phyloP scores from a whole-genome alignment of 805 yeast species.

The Ogataea minuta region DNA sequence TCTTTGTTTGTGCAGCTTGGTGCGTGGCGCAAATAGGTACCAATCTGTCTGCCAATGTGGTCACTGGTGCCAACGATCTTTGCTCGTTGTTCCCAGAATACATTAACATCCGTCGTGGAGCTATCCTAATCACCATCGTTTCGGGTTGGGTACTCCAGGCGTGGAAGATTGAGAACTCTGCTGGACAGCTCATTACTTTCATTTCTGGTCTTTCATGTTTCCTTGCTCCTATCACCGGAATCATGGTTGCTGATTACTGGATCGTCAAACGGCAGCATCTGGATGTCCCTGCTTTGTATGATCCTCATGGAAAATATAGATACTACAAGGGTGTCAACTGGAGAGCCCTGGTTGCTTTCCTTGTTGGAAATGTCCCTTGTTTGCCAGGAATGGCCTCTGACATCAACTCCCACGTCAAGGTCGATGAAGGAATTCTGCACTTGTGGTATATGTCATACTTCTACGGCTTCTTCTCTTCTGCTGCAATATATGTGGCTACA shows the following conservation, averaged over 20 bases:
- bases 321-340: slow-evolving; percentile 44
- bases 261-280: slow-evolving; percentile 37
- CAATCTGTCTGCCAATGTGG: slow-evolving; percentile 55
- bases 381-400: slow-evolving; percentile 38
- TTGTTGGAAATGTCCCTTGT: slow-evolving; percentile 38
- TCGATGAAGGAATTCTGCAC: slow-evolving; percentile 26
- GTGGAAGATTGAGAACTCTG: slow-evolving; percentile 39
- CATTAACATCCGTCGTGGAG: slow-evolving; percentile 59
- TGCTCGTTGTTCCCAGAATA: slow-evolving; percentile 56
- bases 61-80: slow-evolving; percentile 58
- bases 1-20: slow-evolving; percentile 23
- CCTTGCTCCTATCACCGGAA: slow-evolving; percentile 39
- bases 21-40: slow-evolving; percentile 38
- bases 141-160: slow-evolving; percentile 41
- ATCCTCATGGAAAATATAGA: slow-evolving; percentile 37
- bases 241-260: slow-evolving; percentile 39
- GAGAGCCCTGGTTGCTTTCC: slow-evolving; percentile 41
- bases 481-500: slow-evolving; percentile 25
- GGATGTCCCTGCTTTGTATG: slow-evolving; percentile 37
- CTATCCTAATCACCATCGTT: slow-evolving; percentile 31
- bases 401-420: slow-evolving; percentile 26
- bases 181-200: slow-evolving; percentile 36
- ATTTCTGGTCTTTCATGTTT: slow-evolving; percentile 39
- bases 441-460: slow-evolving; percentile 33
- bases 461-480: slow-evolving; percentile 32